Percentiles rank a stretch among this genome's conserved stretches.
Evolutionary conservation across 495 filamentous ascomycete genomes (phyloP).

Genomic region (Wilcoxina mikolae): DNA sequence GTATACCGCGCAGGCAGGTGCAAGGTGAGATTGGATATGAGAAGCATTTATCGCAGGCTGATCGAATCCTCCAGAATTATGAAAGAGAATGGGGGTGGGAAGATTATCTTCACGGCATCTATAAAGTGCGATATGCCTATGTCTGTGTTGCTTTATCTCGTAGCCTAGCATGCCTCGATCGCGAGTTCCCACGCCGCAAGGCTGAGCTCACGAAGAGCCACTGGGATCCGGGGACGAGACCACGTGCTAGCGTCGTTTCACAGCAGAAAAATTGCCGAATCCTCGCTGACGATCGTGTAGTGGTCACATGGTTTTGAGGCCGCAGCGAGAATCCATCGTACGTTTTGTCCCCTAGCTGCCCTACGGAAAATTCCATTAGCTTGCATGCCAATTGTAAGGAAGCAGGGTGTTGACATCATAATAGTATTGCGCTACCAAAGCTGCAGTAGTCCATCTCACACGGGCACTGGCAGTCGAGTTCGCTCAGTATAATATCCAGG

Average conservation of each 20-base stretch:
- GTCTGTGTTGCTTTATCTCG: not conserved
- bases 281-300: slow-evolving; percentile 20
- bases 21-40: slow-evolving; percentile 11
- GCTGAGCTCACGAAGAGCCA: not conserved
- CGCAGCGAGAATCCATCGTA: slow-evolving; percentile 27
- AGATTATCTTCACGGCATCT: slow-evolving; percentile 27
- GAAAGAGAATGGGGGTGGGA: slow-evolving; percentile 24
- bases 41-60: slow-evolving; percentile 1
- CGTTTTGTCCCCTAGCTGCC: too few relatives aligned
- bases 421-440: slow-evolving; percentile 44
- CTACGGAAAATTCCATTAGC: not conserved
- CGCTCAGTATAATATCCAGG: slow-evolving; percentile 67
- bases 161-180: not conserved
- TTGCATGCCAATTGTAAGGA: slow-evolving; percentile 6
- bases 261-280: too few relatives aligned
- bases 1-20: slow-evolving; percentile 25
- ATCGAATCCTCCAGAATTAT: slow-evolving; percentile 16
- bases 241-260: too few relatives aligned
- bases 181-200: not conserved
- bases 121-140: slow-evolving; percentile 16
- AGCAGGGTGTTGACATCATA: slow-evolving; percentile 8
- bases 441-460: slow-evolving; percentile 70
- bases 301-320: slow-evolving; percentile 26
- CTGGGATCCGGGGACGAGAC: too few relatives aligned
- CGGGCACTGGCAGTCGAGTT: slow-evolving; percentile 76